Percentiles rank a stretch among this genome's conserved stretches.
Conservation (phyloP, 2,329 filamentous ascomycete species). For the Gliomastix tumulicola region DNA sequence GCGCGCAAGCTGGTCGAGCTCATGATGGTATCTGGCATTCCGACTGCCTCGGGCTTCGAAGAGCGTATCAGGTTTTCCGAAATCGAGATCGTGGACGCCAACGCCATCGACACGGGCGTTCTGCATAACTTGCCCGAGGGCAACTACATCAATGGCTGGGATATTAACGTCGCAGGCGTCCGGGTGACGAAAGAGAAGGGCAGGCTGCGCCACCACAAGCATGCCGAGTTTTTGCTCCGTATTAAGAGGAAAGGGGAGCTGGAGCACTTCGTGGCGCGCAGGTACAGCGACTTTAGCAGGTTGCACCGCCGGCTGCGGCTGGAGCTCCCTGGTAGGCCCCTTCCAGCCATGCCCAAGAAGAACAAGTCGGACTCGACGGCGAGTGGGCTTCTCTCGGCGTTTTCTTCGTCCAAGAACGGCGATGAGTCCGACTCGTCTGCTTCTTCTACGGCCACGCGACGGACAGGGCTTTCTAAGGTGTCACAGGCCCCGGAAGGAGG, state of each 20-base stretch:
- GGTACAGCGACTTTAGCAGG: conserved; percentile 81
- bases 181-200: conserved; percentile 74
- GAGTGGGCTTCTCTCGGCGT: conserved; percentile 42
- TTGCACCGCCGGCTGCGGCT: conserved; percentile 73
- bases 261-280: conserved; percentile 73
- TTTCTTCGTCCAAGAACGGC: conserved; percentile 46
- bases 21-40: conserved; percentile 98
- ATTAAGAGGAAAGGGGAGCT: conserved; percentile 71
- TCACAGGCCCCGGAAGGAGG: too few species aligned
- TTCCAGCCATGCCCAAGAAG: conserved; percentile 83
- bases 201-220: conserved; percentile 82
- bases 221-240: conserved; percentile 87
- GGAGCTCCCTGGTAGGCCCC: conserved; percentile 84
- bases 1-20: conserved; percentile 93
- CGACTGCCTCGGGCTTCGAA: conserved; percentile 93
- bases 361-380: conserved; percentile 75
- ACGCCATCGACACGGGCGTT: conserved; percentile 85
- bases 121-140: conserved; percentile 84
- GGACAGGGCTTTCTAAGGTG: too few species aligned
- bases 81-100: conserved; percentile 90
- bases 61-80: conserved; percentile 95
- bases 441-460: conserved; percentile 74
- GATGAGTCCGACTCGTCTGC: conserved; percentile 75
- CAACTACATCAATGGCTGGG: conserved; percentile 91
- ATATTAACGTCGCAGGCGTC: conserved; percentile 90